Base-by-base conservation (phyloP, 306 rosid species). In the Malus sieversii region DNA sequence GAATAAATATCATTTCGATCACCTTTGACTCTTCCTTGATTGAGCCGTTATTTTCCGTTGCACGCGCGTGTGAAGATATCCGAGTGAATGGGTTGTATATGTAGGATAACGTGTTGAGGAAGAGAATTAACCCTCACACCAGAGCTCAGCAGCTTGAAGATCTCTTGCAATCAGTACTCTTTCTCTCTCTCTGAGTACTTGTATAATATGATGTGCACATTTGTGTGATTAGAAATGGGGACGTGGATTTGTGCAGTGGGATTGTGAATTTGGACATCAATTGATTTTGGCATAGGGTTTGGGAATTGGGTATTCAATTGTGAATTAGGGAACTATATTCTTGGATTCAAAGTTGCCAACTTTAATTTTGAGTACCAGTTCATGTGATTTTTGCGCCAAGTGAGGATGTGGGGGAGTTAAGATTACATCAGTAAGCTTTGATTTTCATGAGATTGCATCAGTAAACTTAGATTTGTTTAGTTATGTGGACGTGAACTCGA, bases 121-220 rank as follows among this genome's bases (percentile, higher is more conserved):
- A 93, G 85, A 96, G 98, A 51, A 93, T 93, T 69, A 93, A 93
- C 69, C 98, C 97, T 72, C 91, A 92, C 52, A 85, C 96, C 6
- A 78, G 97, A 77, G 93, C 82, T 55, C 88, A 93, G 74, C 97
- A 93, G 78, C 98, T 93, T 55, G 88, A 89, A 83, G 98, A 91
- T 88, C 86, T 93, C 75, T 73, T 78, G 69, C 83, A 86, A 96
- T 93, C 35, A 66, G 93, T 83, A 33, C 32, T 55, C 22, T 42
- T 25, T 69, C 40, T 40, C 16, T 67, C 57, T 61, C 29, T 65
- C 69, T 45, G 0, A 59, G 46, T 1, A 44, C 64, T 38, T 53
- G 66, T 78, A 11, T 62, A 6, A 4, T 62, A 5, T 74, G 58
- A 16, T 63, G 25, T 48, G 12, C 16, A 13, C 25, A 35, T 18